phyloP scores from a whole-genome alignment of 805 yeast species.

The Cyberlindnera americana region DNA sequence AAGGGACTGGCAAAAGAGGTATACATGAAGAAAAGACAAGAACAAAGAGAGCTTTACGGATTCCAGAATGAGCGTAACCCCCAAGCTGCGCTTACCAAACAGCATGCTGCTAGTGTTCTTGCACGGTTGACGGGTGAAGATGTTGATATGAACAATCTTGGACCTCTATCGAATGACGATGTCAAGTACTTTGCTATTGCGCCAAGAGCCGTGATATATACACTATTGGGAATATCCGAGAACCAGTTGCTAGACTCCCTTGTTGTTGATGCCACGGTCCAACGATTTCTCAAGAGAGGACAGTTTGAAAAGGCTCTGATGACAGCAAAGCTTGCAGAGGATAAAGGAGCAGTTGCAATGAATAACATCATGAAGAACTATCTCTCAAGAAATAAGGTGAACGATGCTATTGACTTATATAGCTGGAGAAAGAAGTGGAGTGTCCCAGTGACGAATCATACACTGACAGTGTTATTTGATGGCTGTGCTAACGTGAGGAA shows the following conservation, averaged over 20 bases:
- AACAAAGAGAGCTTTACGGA: neutral
- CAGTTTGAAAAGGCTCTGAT: slow-evolving; percentile 51
- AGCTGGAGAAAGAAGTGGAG: slow-evolving; percentile 62
- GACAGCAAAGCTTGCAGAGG: slow-evolving; percentile 44
- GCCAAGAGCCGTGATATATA: slow-evolving; percentile 46
- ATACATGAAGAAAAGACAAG: neutral
- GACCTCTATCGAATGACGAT: slow-evolving; percentile 36
- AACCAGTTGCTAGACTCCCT: slow-evolving; percentile 56
- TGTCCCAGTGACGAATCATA: slow-evolving; percentile 46
- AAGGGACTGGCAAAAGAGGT: slow-evolving; percentile 4
- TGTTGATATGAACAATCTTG: slow-evolving; percentile 27
- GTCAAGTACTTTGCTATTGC: slow-evolving; percentile 29
- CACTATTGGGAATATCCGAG: slow-evolving; percentile 56
- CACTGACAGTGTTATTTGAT: slow-evolving; percentile 43
- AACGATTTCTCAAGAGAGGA: slow-evolving; percentile 46
- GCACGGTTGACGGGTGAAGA: slow-evolving; percentile 20
- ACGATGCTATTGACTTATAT: slow-evolving; percentile 47
- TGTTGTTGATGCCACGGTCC: slow-evolving; percentile 50
- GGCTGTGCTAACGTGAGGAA: slow-evolving; percentile 38
- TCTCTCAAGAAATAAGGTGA: slow-evolving; percentile 37
- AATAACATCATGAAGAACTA: slow-evolving; percentile 56
- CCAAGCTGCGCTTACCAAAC: slow-evolving; percentile 17
- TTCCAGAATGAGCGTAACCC: slow-evolving; percentile 3
- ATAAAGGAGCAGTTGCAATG: slow-evolving; percentile 56
- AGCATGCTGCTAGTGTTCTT: slow-evolving; percentile 26